Evolutionary conservation across 306 rosid species (phyloP).

Genomic region (Abrus precatorius): DNA sequence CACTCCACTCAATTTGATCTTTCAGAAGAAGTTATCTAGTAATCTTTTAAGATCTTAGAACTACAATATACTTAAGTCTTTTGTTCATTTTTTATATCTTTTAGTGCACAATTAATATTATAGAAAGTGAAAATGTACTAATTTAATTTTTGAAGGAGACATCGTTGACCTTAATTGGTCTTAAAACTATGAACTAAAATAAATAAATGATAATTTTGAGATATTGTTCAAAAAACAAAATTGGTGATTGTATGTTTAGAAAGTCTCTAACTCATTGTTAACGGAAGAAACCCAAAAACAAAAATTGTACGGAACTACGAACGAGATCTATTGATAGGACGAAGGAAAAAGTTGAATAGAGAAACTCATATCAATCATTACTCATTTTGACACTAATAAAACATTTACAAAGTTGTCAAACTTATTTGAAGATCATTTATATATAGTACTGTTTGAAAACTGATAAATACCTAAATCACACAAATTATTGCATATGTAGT

Average conservation of each 20-base stretch:
- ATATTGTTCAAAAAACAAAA: not conserved
- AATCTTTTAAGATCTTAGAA: too few relatives aligned
- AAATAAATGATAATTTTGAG: too few relatives aligned
- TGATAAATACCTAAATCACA: constrained; percentile 43
- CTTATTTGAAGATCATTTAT: constrained; percentile 13
- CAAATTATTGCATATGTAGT: constrained; percentile 27
- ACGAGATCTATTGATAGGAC: constrained; percentile 34
- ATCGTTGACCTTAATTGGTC: too few relatives aligned
- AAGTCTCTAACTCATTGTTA: not conserved
- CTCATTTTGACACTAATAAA: constrained; percentile 17
- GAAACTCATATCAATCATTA: constrained; percentile 18
- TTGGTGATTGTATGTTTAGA: not conserved
- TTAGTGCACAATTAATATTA: too few relatives aligned
- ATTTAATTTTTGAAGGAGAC: too few relatives aligned
- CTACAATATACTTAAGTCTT: too few relatives aligned
- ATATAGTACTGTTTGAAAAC: constrained; percentile 29
- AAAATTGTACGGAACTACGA: not conserved
- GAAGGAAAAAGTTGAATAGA: constrained; percentile 34
- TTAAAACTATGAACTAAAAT: too few relatives aligned
- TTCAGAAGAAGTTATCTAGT: too few relatives aligned
- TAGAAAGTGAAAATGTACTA: too few relatives aligned
- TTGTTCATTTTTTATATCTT: too few relatives aligned
- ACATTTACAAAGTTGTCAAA: not conserved
- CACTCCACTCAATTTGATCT: too few relatives aligned
- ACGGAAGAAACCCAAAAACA: constrained; percentile 2